phyloP scores from a whole-genome alignment of 352 stramenopile genomes.

The Phytophthora rubi region DNA sequence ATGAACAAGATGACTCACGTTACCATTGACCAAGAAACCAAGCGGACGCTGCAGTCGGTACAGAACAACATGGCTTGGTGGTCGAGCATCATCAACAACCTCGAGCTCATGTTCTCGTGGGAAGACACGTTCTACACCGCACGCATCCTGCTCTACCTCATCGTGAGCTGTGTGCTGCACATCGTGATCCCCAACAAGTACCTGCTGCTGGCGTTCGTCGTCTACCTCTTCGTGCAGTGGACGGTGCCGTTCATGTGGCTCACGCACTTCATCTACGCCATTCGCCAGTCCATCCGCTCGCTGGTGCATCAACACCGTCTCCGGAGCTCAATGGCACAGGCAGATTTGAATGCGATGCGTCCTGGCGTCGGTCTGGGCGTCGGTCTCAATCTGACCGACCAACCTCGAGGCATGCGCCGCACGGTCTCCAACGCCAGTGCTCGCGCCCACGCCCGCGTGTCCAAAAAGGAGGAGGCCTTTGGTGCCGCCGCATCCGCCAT shows the following conservation, averaged over 20 bases:
- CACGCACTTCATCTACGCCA: slow-evolving; percentile 65
- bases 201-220: slow-evolving; percentile 71
- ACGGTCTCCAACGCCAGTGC: slow-evolving; percentile 64
- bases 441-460: slow-evolving; percentile 74
- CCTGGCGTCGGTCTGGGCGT: slow-evolving; percentile 44
- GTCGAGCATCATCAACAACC: slow-evolving; percentile 80
- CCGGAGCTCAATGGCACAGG: slow-evolving; percentile 63
- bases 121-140: slow-evolving; percentile 89
- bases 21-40: slow-evolving; percentile 84
- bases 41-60: slow-evolving; percentile 82
- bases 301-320: slow-evolving; percentile 83
- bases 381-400: slow-evolving; percentile 40
- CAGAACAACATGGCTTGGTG: slow-evolving; percentile 92
- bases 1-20: slow-evolving; percentile 93
- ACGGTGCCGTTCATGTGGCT: slow-evolving; percentile 83
- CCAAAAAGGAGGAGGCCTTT: slow-evolving; percentile 88
- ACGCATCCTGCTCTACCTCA: slow-evolving; percentile 81
- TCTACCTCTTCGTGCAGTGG: slow-evolving; percentile 85
- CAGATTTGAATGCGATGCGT: slow-evolving; percentile 47
- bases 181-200: slow-evolving; percentile 89
- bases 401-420: slow-evolving; percentile 54
- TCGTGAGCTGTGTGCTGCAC: slow-evolving; percentile 86
- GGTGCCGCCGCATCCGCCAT: slow-evolving; percentile 79
- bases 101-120: slow-evolving; percentile 91
- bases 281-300: slow-evolving; percentile 72